A percentile compares a stretch with the other conserved stretches of the same genome.
These are phyloP conservation scores for Chrysoporthe puriensis DNA, from an alignment of 2,329 filamentous ascomycete genomes.

Conservation along the genomic window DNA sequence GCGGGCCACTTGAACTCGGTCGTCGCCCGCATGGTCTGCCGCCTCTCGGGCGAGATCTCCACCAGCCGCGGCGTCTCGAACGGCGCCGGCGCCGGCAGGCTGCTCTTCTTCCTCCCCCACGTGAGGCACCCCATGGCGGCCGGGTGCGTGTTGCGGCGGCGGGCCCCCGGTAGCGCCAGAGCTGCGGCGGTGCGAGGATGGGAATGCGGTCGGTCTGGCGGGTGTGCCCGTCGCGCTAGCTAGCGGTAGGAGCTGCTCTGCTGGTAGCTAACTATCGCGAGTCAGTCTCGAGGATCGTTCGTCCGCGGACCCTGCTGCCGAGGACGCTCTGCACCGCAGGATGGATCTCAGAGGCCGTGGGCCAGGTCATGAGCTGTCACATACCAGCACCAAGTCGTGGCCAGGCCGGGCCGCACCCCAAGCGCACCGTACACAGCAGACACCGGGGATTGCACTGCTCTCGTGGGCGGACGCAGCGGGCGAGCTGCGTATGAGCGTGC, in stretches of 20 bases:
- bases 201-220: background rate
- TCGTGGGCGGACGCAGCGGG: background rate
- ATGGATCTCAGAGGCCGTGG: background rate
- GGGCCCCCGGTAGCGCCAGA: background rate
- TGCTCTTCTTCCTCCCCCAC: conserved; percentile 14
- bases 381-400: background rate
- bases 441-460: background rate
- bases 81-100: conserved; percentile 8
- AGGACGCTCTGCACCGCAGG: background rate
- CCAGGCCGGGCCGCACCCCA: background rate
- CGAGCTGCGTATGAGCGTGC: background rate
- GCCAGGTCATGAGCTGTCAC: background rate
- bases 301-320: background rate
- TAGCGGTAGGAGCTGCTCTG: background rate
- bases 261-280: background rate
- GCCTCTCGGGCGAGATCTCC: conserved; percentile 9
- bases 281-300: background rate
- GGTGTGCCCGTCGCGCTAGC: background rate
- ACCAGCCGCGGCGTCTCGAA: conserved; percentile 15
- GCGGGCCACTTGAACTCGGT: conserved; percentile 25
- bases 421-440: no score
- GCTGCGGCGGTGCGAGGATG: background rate
- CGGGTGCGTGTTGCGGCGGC: background rate
- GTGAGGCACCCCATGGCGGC: conserved; percentile 15
- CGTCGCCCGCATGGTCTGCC: conserved; percentile 11